Base-by-base conservation (phyloP, 345 rosid species). In the Ricinus communis region DNA sequence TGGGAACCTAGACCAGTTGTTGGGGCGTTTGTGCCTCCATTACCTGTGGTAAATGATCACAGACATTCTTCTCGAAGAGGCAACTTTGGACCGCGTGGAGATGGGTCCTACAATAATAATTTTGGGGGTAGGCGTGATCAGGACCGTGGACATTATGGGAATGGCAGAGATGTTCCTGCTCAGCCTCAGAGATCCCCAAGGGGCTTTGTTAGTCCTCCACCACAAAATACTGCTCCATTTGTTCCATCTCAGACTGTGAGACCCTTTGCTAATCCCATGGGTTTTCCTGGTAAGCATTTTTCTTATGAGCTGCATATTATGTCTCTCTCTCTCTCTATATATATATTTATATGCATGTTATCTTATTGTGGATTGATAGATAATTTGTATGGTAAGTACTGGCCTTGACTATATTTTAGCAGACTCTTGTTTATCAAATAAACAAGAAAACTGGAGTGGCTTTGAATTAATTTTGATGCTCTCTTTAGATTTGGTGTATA, bases 181-280 rank as follows among this genome's bases (percentile, higher is more conserved):
- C 89, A 80, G 47, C 69, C 69, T 18, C 88, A 75, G 36, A 82
- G 94, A 84, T 82, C 71, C 36, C 83, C 79, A 3, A 85, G 94
- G 76, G 85, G 81, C 58, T 84, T 76, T 75, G 70, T 74, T 43
- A 77, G 88, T 70, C 72, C 79, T 71, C 77, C 87, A 10, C 83
- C 87, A n/a, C 84, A 84, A 31, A 71, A 45, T 59, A 70, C 77
- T 40, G 75, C 74, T 13, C 13, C 85, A 33, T 85, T 79, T 80
- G 67, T 78, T 68, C 70, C 71, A 16, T 66, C 84, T 18, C 85
- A 75, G 31, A 66, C 85, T 19, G 73, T 78, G 63, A 65, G 80
- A 38, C 80, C 80, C 5, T 84, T 71, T 69, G 62, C 72, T 51
- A 74, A 76, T 71, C 85, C 81, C 63, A 61, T 75, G 54, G 82